Base-by-base conservation (phyloP, 352 stramenopile genomes). In the Plasmopara viticola region DNA sequence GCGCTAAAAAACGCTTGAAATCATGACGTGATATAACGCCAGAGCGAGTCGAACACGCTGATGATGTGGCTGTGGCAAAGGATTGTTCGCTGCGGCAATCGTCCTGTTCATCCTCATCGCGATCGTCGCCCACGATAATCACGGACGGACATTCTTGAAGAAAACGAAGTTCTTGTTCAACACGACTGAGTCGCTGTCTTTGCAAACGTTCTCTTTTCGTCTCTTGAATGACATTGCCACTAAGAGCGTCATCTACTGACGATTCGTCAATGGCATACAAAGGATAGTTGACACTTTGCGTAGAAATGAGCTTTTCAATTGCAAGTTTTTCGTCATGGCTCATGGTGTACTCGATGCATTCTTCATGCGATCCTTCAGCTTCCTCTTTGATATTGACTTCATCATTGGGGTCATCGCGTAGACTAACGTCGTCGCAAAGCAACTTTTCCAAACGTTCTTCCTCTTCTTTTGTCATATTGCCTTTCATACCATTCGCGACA, bases 121-220 rank as follows among this genome's bases (percentile, higher is more conserved):
- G 48, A 8, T 81, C 64, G 31, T 80, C 74, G 8, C 62, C 51
- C 9, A 81, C 46, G 20, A 87, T 86, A 28, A 72, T 14, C 3
- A 86, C 60, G 3, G 37, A 56, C 29, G 68, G 70, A n/a, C 66
- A 68, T 44, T 73, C 61, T 15, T 74, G 58, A 0, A 87, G 50
- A 39, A 86, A 82, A 28, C 54, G 53, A 5, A 87, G 70, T 51
- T 86, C 77, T 28, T 79, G 70, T 13, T 87, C 66, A 17, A 86
- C 78, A 3, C 62, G 64, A 46, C 64, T 60, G 12, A 87, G 68
- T 5, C 70, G 70, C 37, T 77, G 68, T n/a, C 53, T 66, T 37
- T 64, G 62, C 2, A 72, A 28, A 4, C 72, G 64, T 29, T 86
- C 72, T 46, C 46, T 44, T 25, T 75, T 81, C 6, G 61, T 70